Conservation (phyloP, 2,329 filamentous ascomycete species). For the Aureobasidium sp. region DNA sequence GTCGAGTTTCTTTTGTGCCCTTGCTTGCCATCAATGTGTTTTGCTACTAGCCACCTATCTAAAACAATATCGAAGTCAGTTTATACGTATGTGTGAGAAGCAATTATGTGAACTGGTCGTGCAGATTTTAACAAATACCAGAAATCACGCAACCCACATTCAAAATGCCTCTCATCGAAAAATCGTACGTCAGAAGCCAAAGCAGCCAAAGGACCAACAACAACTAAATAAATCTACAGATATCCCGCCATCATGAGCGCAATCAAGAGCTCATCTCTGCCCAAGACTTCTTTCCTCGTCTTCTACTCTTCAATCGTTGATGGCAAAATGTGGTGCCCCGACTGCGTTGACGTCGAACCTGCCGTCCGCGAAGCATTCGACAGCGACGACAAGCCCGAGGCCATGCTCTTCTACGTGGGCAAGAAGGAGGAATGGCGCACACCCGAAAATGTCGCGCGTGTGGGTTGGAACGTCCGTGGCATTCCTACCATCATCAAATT, state of each 20-base stretch:
- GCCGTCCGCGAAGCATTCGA: not conserved
- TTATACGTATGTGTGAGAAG: not conserved
- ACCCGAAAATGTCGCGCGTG: not conserved
- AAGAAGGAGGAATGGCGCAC: not conserved
- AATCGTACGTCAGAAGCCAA: not conserved
- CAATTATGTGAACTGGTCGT: rapidly evolving
- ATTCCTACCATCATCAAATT: not conserved
- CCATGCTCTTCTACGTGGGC: not conserved
- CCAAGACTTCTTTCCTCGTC: not conserved
- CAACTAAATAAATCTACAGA: not conserved
- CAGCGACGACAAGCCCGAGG: not conserved
- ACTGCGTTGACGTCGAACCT: not conserved
- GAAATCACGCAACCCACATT: not conserved
- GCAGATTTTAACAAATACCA: not conserved
- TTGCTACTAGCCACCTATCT: not conserved
- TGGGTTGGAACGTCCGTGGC: not conserved
- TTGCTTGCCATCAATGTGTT: not conserved
- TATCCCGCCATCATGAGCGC: not conserved
- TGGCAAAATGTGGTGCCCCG: conserved; percentile 4
- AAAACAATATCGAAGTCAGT: not conserved
- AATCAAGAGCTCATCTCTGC: not conserved
- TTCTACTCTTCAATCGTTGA: not conserved
- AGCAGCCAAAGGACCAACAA: not conserved
- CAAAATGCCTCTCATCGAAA: conserved; percentile 5
- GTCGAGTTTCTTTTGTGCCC: not conserved